phyloP scores from a whole-genome alignment of 345 rosid genomes.

The Hevea brasiliensis region DNA sequence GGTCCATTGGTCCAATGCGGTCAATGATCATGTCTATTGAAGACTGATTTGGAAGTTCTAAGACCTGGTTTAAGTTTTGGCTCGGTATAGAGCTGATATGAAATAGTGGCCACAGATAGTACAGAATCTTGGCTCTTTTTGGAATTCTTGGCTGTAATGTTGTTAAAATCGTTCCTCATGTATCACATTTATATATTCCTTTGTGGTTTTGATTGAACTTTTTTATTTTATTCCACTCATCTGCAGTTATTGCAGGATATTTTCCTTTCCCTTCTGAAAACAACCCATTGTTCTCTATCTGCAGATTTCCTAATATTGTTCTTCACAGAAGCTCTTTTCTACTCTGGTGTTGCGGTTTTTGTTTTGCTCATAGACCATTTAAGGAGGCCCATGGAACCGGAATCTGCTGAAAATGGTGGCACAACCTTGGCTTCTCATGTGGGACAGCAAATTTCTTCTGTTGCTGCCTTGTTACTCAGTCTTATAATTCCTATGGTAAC shows the following conservation, averaged over 20 bases:
- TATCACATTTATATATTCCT: neutral
- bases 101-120: neutral
- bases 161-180: neutral
- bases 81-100: neutral
- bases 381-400: constrained; percentile 45
- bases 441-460: constrained; percentile 79
- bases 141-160: constrained; percentile 8
- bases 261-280: constrained; percentile 14
- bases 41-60: neutral
- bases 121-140: neutral
- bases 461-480: constrained; percentile 79
- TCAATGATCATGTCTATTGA: too few species aligned
- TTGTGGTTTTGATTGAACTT: neutral
- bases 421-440: constrained; percentile 42
- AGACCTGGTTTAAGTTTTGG: neutral
- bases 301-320: constrained; percentile 95
- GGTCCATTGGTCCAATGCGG: too few species aligned
- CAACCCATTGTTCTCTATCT: constrained; percentile 16
- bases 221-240: neutral
- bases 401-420: constrained; percentile 23
- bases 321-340: constrained; percentile 98
- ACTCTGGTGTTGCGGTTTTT: constrained; percentile 76
- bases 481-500: constrained; percentile 92
- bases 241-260: neutral
- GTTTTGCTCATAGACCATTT: constrained; percentile 64